Evolutionary conservation across 192 early-diverging fungal genomes (phyloP), one percentile per base, ranked within the genome.

Genomic region (Coemansia sp.): DNA sequence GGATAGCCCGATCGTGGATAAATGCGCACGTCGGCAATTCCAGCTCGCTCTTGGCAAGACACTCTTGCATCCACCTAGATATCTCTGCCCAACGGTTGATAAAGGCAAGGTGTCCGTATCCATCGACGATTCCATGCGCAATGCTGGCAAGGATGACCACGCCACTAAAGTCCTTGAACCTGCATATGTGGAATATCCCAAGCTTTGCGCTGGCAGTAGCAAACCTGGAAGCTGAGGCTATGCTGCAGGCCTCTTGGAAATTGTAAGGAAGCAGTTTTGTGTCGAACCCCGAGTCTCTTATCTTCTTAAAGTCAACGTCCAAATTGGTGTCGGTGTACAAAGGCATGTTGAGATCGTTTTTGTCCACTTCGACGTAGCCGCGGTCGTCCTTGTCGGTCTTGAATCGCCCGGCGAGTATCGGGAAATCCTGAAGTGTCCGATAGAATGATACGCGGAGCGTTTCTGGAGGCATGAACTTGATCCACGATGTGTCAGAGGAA

Each of bases 261-360:
- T 39, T 41, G 0, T 63, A 14, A 11, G 75, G 60, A 45, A 66
- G 36, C 5, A 65, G 33, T 6, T 49, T 26, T 61, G 64, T 67
- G 38, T 35, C 33, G 26, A 64, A 76, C 10, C 33, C 30, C 15
- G 60, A 11, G 2, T n/a, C 60, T 43, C 58, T 33, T 2, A 76
- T 26, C 2, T 58, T 43, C 2, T 14, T 15, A 24, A 63, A 71
- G 41, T 71, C 60, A 14, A 63, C 26, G 1, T 55, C 16, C 49
- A 62, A 64, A 9, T 46, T 18, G 5, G 75, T 59, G 46, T 71
- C 75, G 2, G 26, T 45, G 33, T 67, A 77, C 33, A 63, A 39
- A 39, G 75, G 75, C 65, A 77, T 62, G 60, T 71, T 76, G 14
- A 76, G 33, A 39, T 76, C 41, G 55, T 24, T 18, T 18, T 21